Evolutionary conservation across 78 protist species (phyloP).

Genomic region (Bodo saltans): DNA sequence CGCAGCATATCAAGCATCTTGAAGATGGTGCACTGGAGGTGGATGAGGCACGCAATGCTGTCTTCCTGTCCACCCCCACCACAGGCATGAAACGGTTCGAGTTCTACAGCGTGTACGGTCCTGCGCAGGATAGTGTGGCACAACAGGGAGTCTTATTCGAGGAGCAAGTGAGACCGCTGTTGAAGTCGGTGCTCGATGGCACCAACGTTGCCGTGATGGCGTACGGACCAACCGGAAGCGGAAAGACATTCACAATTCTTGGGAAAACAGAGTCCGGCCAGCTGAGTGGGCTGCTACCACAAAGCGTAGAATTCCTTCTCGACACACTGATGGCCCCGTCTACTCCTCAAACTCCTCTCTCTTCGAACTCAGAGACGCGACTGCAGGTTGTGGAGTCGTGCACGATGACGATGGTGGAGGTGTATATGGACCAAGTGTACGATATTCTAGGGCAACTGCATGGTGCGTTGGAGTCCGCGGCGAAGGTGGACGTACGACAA

Average conservation of each 20-base stretch:
- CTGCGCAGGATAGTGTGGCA: background rate
- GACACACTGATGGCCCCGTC: too few species aligned
- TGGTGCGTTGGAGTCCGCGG: background rate
- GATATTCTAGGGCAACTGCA: slow-evolving; percentile 10
- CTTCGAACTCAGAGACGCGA: too few species aligned
- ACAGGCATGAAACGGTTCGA: background rate
- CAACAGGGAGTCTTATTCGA: background rate
- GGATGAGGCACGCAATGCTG: background rate
- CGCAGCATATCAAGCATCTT: too few species aligned
- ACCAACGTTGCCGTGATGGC: background rate
- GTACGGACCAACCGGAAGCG: background rate
- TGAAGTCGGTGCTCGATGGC: background rate
- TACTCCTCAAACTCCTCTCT: too few species aligned
- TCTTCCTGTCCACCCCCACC: background rate
- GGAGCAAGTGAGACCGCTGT: background rate
- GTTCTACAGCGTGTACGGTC: background rate
- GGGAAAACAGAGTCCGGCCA: background rate
- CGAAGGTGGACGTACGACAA: background rate
- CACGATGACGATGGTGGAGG: slow-evolving; percentile 16
- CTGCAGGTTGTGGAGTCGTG: background rate
- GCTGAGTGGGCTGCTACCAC: background rate
- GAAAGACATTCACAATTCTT: background rate
- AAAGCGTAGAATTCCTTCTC: slow-evolving; percentile 21
- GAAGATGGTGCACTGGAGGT: too few species aligned
- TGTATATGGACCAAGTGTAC: slow-evolving; percentile 33